These are phyloP conservation scores for Cladophialophora exuberans DNA, from an alignment of 2,329 filamentous ascomycete species.

Conservation along the genomic window DNA sequence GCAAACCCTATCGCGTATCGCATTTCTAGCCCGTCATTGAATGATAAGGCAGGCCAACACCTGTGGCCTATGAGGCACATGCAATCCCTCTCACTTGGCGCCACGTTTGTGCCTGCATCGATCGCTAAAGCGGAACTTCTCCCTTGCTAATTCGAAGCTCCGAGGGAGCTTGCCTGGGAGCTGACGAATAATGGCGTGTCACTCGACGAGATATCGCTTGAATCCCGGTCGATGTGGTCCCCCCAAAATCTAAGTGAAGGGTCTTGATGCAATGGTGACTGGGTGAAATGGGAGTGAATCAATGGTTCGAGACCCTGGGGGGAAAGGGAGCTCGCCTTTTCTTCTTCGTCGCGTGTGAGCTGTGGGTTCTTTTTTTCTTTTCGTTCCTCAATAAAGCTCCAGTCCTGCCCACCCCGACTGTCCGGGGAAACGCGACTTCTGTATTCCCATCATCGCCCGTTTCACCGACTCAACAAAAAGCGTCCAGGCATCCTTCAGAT, in stretches of 20 bases:
- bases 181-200: constrained; percentile 11
- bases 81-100: not conserved
- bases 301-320: constrained; percentile 5
- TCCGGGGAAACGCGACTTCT: not conserved
- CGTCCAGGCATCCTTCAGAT: too few relatives aligned
- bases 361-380: constrained; percentile 7
- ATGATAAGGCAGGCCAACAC: constrained; percentile 19
- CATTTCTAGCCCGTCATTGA: not conserved
- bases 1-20: constrained; percentile 14
- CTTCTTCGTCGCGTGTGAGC: constrained; percentile 22
- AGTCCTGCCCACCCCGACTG: not conserved
- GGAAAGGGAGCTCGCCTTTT: constrained; percentile 14
- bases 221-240: constrained; percentile 22
- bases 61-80: constrained; percentile 6
- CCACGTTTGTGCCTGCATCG: constrained; percentile 22
- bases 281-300: too few relatives aligned
- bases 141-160: constrained; percentile 8
- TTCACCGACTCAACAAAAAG: too few relatives aligned
- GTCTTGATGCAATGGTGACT: too few relatives aligned
- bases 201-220: constrained; percentile 24
- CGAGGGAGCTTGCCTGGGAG: not conserved
- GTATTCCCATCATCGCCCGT: not conserved
- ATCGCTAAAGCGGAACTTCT: constrained; percentile 9
- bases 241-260: too few relatives aligned
- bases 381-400: constrained; percentile 13